A percentile compares a stretch with the other conserved stretches of the same genome.
These are phyloP conservation scores for Naganishia cerealis DNA, from an alignment of 1,284 basidiomycete genomes.

Conservation along the genomic window DNA sequence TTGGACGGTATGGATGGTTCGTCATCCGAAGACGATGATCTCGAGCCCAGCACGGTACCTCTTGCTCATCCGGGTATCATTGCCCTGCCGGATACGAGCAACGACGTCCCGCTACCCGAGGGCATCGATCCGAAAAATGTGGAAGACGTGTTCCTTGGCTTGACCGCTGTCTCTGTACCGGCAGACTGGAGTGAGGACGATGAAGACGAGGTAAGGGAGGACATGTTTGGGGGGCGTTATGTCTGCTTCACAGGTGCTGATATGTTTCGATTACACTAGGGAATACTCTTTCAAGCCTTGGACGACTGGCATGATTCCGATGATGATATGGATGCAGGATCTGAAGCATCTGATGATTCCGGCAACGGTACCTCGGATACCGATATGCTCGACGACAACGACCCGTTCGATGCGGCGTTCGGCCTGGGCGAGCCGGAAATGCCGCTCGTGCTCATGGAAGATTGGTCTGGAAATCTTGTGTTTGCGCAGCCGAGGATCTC, in stretches of 20 bases:
- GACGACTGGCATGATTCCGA: conserved; percentile 30
- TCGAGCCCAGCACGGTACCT: background rate
- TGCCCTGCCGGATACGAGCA: conserved; percentile 16
- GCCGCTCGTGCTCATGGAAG: conserved; percentile 36
- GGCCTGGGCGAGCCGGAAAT: conserved; percentile 28
- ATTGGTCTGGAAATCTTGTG: conserved; percentile 35
- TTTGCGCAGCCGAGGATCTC: conserved; percentile 34
- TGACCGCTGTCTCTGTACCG: conserved; percentile 14
- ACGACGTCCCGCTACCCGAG: conserved; percentile 34
- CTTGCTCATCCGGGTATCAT: conserved; percentile 21
- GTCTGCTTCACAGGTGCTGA: background rate
- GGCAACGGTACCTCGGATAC: conserved; percentile 26
- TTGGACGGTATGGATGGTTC: conserved; percentile 2
- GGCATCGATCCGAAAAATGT: conserved; percentile 36
- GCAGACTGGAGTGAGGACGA: conserved; percentile 32
- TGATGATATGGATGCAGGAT: conserved; percentile 26
- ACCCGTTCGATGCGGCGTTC: conserved; percentile 28
- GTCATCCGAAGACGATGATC: conserved; percentile 9
- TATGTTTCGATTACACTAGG: conserved; percentile 7
- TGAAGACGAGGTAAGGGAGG: conserved; percentile 32
- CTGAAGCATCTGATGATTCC: conserved; percentile 26
- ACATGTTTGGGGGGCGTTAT: background rate
- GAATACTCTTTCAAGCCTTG: conserved; percentile 34
- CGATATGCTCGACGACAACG: conserved; percentile 26
- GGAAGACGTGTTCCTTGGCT: conserved; percentile 33